A percentile compares a stretch with the other conserved stretches of the same genome.
Evolutionary conservation across 2,329 filamentous ascomycete genomes (phyloP).

Genomic region (Arthrobotrys sinensis): DNA sequence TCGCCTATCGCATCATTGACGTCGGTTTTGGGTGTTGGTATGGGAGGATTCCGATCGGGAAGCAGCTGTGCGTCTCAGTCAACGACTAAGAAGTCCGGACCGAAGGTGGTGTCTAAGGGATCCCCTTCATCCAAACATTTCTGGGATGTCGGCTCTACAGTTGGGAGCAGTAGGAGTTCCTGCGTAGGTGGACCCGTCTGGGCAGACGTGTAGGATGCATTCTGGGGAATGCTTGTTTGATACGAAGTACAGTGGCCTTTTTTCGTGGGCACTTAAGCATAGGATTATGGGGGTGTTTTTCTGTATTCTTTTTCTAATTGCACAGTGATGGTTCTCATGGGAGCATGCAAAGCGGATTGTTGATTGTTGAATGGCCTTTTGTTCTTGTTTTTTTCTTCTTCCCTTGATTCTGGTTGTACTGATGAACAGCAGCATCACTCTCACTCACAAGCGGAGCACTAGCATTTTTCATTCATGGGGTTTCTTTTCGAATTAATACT

Average conservation of each 20-base stretch:
- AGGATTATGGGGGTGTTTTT: slow-evolving; percentile 20
- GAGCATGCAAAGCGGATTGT: slow-evolving; percentile 38
- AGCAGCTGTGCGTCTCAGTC: slow-evolving; percentile 89
- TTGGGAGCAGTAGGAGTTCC: slow-evolving; percentile 63
- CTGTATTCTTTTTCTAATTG: slow-evolving; percentile 9
- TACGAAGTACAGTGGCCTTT: not conserved
- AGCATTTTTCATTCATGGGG: slow-evolving; percentile 22
- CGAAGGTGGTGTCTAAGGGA: slow-evolving; percentile 69
- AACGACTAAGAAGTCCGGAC: slow-evolving; percentile 78
- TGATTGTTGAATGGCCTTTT: slow-evolving; percentile 24
- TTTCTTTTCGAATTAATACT: slow-evolving; percentile 1
- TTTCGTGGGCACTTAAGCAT: slow-evolving; percentile 9
- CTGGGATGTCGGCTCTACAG: slow-evolving; percentile 64
- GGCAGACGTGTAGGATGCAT: slow-evolving; percentile 62
- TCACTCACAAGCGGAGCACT: slow-evolving; percentile 27
- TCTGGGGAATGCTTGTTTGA: slow-evolving; percentile 5
- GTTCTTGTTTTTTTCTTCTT: slow-evolving; percentile 8
- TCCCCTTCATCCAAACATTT: slow-evolving; percentile 60
- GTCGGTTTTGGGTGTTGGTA: slow-evolving; percentile 54
- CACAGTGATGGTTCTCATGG: slow-evolving; percentile 30
- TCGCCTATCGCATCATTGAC: slow-evolving; percentile 64
- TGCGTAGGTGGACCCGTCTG: slow-evolving; percentile 63
- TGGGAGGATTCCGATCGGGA: slow-evolving; percentile 67
- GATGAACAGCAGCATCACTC: slow-evolving; percentile 30
- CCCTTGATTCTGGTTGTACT: slow-evolving; percentile 2